phyloP scores from a whole-genome alignment of 192 early-diverging fungal species.

The Backusella tarrabulga region DNA sequence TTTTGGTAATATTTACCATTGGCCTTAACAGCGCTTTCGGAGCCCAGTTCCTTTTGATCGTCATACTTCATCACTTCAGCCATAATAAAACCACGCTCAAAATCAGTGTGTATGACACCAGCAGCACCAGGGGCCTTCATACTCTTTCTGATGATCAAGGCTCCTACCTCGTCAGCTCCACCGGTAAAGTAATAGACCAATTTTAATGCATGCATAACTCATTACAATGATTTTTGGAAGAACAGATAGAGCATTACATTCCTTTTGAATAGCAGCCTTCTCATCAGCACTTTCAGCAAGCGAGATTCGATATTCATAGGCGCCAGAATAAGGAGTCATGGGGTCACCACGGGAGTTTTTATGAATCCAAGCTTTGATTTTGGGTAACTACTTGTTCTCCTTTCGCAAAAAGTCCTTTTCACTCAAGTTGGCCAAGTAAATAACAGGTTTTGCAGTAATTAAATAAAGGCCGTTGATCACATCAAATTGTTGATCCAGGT shows the following conservation, averaged over 20 bases:
- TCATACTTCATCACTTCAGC: constrained; percentile 90
- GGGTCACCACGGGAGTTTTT: constrained; percentile 86
- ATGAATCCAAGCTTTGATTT: constrained; percentile 93
- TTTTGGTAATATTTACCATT: constrained; percentile 87
- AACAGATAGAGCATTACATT: constrained; percentile 63
- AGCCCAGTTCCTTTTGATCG: constrained; percentile 79
- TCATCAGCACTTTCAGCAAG: constrained; percentile 46
- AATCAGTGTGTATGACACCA: constrained; percentile 86
- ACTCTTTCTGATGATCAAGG: constrained; percentile 74
- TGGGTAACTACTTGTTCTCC: constrained; percentile 80
- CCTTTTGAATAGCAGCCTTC: constrained; percentile 60
- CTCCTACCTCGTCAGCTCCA: constrained; percentile 87
- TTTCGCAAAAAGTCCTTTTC: constrained; percentile 88
- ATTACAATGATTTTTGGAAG: constrained; percentile 88
- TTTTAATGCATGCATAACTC: constrained; percentile 85
- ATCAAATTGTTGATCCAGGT: constrained; percentile 85
- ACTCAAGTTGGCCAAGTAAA: constrained; percentile 90
- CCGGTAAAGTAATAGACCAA: constrained; percentile 95
- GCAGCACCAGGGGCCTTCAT: constrained; percentile 82
- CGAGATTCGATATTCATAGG: constrained; percentile 61
- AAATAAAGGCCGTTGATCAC: constrained; percentile 84
- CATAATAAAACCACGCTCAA: constrained; percentile 89
- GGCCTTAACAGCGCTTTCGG: constrained; percentile 86
- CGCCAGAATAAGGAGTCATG: constrained; percentile 89
- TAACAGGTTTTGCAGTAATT: constrained; percentile 95